Conservation (phyloP, 192 early-diverging fungal species). For the Coemansia sp. region DNA sequence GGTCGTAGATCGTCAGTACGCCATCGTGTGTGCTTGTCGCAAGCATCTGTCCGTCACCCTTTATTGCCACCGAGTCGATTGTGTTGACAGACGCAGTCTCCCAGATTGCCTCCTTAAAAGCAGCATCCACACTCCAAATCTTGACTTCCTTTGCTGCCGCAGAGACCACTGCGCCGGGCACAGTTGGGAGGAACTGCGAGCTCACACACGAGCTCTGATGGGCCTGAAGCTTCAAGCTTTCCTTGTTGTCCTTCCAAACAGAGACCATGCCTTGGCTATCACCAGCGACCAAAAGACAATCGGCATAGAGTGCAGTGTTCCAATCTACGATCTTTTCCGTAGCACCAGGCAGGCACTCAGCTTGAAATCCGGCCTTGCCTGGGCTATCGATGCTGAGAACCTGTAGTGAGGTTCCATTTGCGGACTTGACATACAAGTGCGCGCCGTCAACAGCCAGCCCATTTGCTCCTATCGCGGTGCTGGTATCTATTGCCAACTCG, state of each 20-base stretch:
- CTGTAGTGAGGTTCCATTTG: constrained; percentile 33
- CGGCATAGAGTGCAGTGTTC: constrained; percentile 27
- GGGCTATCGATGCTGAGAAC: constrained; percentile 23
- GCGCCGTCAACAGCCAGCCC: constrained; percentile 37
- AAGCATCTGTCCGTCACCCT: constrained; percentile 42
- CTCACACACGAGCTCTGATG: constrained; percentile 25
- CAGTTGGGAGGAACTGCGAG: constrained; percentile 46
- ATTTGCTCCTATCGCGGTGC: constrained; percentile 23
- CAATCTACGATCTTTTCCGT: constrained; percentile 34
- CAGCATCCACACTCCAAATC: constrained; percentile 32
- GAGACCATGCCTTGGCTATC: constrained; percentile 35
- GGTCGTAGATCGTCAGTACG: constrained; percentile 28
- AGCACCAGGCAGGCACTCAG: neutral
- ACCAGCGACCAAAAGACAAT: constrained; percentile 24
- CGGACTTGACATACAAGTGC: constrained; percentile 29
- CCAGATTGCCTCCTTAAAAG: constrained; percentile 21
- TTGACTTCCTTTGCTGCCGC: constrained; percentile 20
- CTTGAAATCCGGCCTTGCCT: constrained; percentile 22
- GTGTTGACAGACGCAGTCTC: neutral
- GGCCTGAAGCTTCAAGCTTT: constrained; percentile 6
- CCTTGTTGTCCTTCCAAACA: constrained; percentile 30
- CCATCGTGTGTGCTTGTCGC: constrained; percentile 36
- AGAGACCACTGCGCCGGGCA: constrained; percentile 31
- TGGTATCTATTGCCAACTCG: constrained; percentile 36
- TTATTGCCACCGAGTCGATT: constrained; percentile 30